Percentiles rank a stretch among this genome's conserved stretches.
phyloP scores from a whole-genome alignment of 2,329 filamentous ascomycete genomes.

The Penicillium polonicum region DNA sequence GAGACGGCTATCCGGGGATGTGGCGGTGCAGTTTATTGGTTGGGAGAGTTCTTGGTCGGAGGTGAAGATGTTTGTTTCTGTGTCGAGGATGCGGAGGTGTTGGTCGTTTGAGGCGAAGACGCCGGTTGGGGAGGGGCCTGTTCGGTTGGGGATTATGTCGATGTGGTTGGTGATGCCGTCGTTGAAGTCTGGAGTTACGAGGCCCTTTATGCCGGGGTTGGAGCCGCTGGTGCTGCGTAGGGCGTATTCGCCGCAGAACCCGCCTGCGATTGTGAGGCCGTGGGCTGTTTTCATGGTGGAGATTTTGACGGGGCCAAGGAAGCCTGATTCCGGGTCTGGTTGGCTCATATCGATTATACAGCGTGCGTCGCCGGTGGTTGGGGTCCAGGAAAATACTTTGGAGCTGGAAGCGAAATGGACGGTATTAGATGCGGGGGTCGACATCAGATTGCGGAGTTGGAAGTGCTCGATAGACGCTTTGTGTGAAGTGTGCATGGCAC shows the following conservation, averaged over 20 bases:
- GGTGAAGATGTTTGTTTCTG: constrained; percentile 45
- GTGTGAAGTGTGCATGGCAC: constrained; percentile 50
- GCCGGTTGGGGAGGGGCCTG: constrained; percentile 49
- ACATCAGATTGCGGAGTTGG: constrained; percentile 59
- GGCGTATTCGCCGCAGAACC: constrained; percentile 59
- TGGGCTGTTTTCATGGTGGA: constrained; percentile 54
- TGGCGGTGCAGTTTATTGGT: constrained; percentile 48
- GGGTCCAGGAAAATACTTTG: constrained; percentile 51
- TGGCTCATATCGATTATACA: constrained; percentile 52
- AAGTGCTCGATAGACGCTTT: constrained; percentile 57
- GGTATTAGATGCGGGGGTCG: constrained; percentile 54
- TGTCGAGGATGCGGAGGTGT: constrained; percentile 55
- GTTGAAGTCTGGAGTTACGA: constrained; percentile 33
- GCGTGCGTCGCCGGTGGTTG: constrained; percentile 42
- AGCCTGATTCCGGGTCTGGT: constrained; percentile 38
- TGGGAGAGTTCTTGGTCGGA: constrained; percentile 39
- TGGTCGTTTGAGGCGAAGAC: constrained; percentile 60
- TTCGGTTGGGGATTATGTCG: constrained; percentile 52
- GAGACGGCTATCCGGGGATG: constrained; percentile 44
- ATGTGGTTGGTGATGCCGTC: constrained; percentile 60
- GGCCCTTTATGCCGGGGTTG: constrained; percentile 50
- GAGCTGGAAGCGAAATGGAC: constrained; percentile 54
- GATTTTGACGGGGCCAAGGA: constrained; percentile 45
- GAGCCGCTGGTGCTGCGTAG: constrained; percentile 43
- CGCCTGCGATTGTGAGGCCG: constrained; percentile 54